A percentile compares a stretch with the other conserved stretches of the same genome.
Evolutionary conservation across 176 grass and related monocot genomes (phyloP).

Genomic region (Melocanna baccifera): DNA sequence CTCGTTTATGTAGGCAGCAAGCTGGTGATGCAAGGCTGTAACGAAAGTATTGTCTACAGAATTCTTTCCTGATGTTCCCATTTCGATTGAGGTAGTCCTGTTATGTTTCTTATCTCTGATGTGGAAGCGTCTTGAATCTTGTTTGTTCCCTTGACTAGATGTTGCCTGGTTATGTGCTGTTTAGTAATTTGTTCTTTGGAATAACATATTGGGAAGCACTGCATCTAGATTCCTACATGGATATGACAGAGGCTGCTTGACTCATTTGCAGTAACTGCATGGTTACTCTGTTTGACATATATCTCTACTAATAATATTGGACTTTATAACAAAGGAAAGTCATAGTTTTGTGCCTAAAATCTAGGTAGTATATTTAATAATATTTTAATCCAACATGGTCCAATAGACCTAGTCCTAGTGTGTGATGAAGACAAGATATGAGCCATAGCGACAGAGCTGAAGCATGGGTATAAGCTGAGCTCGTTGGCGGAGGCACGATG

Average conservation of each 20-base stretch:
- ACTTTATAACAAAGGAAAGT: too few relatives aligned
- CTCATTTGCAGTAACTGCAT: background rate
- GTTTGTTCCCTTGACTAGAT: too few relatives aligned
- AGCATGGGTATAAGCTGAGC: too few relatives aligned
- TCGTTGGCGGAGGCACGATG: too few relatives aligned
- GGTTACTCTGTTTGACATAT: too few relatives aligned
- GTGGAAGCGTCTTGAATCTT: background rate
- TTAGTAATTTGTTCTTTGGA: background rate
- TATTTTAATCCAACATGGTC: too few relatives aligned
- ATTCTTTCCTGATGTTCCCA: background rate
- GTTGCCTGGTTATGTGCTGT: background rate
- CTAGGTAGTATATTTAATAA: too few relatives aligned
- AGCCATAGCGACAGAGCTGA: too few relatives aligned
- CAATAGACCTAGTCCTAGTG: too few relatives aligned
- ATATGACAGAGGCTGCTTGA: background rate
- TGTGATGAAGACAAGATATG: too few relatives aligned
- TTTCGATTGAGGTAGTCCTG: background rate
- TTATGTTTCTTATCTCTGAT: background rate
- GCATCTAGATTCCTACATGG: background rate
- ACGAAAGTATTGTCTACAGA: background rate
- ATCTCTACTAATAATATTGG: too few relatives aligned
- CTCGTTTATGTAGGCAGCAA: background rate
- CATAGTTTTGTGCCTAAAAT: too few relatives aligned
- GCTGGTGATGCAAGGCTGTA: background rate
- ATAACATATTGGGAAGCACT: background rate